Evolutionary conservation across 2,329 filamentous ascomycete genomes (phyloP).

Genomic region (Periconia sp.): DNA sequence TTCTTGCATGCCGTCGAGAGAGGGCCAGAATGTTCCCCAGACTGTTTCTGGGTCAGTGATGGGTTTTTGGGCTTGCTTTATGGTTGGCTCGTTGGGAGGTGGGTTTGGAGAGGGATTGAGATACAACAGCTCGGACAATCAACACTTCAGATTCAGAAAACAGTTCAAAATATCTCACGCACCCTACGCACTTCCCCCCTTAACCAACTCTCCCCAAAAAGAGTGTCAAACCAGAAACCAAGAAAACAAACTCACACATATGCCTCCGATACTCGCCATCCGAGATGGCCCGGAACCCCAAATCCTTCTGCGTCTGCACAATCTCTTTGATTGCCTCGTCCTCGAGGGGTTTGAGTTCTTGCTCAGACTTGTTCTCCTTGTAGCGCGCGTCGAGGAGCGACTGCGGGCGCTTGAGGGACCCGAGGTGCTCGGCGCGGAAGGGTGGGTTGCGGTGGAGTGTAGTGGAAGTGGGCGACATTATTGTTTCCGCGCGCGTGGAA

Average conservation of each 20-base stretch:
- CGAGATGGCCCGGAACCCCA: conserved; percentile 63
- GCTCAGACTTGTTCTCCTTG: conserved; percentile 55
- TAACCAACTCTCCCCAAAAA: too few species aligned
- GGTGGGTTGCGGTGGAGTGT: conserved; percentile 49
- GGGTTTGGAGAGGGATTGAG: too few species aligned
- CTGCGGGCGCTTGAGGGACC: conserved; percentile 67
- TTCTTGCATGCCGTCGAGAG: conserved; percentile 55
- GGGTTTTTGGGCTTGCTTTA: background rate
- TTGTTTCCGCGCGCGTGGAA: too few species aligned
- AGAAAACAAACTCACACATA: background rate
- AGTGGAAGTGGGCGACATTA: conserved; percentile 4
- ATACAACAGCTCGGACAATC: too few species aligned
- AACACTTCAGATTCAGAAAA: too few species aligned
- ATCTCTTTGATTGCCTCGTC: conserved; percentile 65
- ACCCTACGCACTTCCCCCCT: too few species aligned
- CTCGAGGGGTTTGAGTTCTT: conserved; percentile 62
- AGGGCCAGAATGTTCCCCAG: conserved; percentile 57
- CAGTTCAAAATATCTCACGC: too few species aligned
- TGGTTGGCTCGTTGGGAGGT: too few species aligned
- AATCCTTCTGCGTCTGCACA: conserved; percentile 62
- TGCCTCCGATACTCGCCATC: conserved; percentile 64
- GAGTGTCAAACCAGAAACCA: too few species aligned
- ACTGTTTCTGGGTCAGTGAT: conserved; percentile 42
- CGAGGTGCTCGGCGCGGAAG: conserved; percentile 71
- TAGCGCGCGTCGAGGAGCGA: conserved; percentile 60